phyloP scores from a whole-genome alignment of 805 yeast genomes.

The Ogataea polymorpha region DNA sequence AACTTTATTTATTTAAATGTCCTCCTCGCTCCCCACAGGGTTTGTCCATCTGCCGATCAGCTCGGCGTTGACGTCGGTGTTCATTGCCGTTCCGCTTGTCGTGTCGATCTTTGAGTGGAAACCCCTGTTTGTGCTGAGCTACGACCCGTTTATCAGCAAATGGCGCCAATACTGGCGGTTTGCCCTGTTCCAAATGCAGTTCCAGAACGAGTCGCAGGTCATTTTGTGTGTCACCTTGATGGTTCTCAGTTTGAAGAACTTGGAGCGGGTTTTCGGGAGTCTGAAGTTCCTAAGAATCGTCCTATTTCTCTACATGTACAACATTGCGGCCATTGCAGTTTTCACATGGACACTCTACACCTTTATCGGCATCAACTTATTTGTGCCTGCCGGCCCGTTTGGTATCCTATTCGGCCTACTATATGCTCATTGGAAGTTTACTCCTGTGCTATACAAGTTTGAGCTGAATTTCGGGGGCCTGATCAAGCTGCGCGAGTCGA shows the following conservation, averaged over 20 bases:
- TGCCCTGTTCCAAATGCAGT: constrained; percentile 46
- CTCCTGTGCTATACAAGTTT: constrained; percentile 41
- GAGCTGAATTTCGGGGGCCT: constrained; percentile 34
- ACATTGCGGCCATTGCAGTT: constrained; percentile 37
- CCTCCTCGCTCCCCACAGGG: constrained; percentile 32
- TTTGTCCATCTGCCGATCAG: constrained; percentile 39
- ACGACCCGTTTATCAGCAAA: constrained; percentile 52
- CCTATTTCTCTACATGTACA: constrained; percentile 44
- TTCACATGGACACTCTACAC: constrained; percentile 31
- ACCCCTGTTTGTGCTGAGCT: constrained; percentile 39
- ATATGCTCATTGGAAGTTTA: constrained; percentile 38
- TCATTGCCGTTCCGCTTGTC: constrained; percentile 38
- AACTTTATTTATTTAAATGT: constrained; percentile 17
- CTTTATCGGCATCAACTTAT: constrained; percentile 37
- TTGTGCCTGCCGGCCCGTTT: constrained; percentile 43
- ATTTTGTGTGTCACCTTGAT: constrained; percentile 42
- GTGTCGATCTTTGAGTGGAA: constrained; percentile 45
- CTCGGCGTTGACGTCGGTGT: constrained; percentile 32
- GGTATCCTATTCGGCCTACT: constrained; percentile 38
- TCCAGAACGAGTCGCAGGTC: constrained; percentile 59
- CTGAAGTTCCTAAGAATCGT: constrained; percentile 49
- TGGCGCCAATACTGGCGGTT: constrained; percentile 61
- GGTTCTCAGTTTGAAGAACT: constrained; percentile 48
- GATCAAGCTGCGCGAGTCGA: constrained; percentile 12
- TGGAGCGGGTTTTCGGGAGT: constrained; percentile 59